phyloP scores from a whole-genome alignment of 2,329 filamentous ascomycete species.

The Blastomyces emzantsi region DNA sequence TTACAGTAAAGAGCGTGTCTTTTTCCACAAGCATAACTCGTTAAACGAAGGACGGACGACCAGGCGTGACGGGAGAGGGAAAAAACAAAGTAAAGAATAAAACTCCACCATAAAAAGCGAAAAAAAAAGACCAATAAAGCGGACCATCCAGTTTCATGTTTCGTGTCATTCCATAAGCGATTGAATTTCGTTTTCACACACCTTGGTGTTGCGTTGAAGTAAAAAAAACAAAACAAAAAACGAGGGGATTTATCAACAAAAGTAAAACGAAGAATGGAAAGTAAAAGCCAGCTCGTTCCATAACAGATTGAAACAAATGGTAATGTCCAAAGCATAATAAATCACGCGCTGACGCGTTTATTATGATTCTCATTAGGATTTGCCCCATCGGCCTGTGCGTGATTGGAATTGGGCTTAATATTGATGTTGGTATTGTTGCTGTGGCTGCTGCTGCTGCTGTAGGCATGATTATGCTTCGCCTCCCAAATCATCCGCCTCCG shows the following conservation, averaged over 20 bases:
- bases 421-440: neutral
- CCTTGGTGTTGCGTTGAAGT: neutral
- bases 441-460: neutral
- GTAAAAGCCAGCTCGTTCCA: neutral
- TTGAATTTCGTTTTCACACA: neutral
- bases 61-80: neutral
- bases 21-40: neutral
- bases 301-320: neutral
- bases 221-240: neutral
- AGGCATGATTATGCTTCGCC: conserved; percentile 23
- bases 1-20: neutral
- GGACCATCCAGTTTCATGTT: neutral
- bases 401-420: neutral
- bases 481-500: conserved; percentile 42
- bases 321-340: neutral
- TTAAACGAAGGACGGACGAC: neutral
- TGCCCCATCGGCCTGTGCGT: neutral
- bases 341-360: conserved; percentile 6
- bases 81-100: neutral
- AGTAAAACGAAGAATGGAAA: neutral
- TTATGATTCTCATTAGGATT: neutral
- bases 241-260: neutral
- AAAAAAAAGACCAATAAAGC: neutral
- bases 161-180: neutral
- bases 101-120: neutral